Evolutionary conservation across 768 basidiomycete species (phyloP).

Genomic region (Naganishia vishniacii): DNA sequence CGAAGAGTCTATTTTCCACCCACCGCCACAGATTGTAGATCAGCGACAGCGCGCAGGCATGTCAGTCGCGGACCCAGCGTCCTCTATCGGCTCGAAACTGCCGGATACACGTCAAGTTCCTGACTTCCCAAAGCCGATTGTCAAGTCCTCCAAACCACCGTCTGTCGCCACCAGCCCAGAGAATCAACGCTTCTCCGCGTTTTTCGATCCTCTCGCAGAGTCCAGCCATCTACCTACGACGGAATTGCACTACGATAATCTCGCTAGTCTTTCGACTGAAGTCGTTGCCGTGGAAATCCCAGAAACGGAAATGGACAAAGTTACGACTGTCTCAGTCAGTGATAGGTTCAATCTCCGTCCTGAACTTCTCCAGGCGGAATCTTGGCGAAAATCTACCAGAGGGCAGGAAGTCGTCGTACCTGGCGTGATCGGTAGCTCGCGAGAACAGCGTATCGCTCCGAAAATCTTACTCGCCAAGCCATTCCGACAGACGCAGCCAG

Average conservation of each 20-base stretch:
- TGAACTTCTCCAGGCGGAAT: constrained; percentile 17
- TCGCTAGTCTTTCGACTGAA: neutral
- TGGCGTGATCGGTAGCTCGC: constrained; percentile 13
- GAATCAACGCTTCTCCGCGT: neutral
- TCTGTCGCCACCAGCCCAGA: neutral
- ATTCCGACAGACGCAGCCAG: constrained; percentile 10
- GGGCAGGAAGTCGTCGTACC: constrained; percentile 13
- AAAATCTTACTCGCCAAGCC: constrained; percentile 5
- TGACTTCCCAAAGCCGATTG: neutral
- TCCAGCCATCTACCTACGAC: neutral
- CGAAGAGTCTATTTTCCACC: neutral
- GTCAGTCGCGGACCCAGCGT: neutral
- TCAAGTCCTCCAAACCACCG: neutral
- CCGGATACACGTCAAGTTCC: neutral
- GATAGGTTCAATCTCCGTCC: constrained; percentile 14
- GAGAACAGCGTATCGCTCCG: neutral
- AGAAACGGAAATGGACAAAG: neutral
- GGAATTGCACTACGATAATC: constrained; percentile 7
- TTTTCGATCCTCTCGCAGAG: constrained; percentile 11
- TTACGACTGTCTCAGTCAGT: neutral
- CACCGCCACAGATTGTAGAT: neutral
- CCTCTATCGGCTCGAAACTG: neutral
- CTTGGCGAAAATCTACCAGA: constrained; percentile 14
- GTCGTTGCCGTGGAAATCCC: neutral
- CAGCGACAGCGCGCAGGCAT: too few species aligned